Percentiles rank a stretch among this genome's conserved stretches.
Conservation (phyloP, 2,329 filamentous ascomycete genomes). For the Myriangium duriaei region DNA sequence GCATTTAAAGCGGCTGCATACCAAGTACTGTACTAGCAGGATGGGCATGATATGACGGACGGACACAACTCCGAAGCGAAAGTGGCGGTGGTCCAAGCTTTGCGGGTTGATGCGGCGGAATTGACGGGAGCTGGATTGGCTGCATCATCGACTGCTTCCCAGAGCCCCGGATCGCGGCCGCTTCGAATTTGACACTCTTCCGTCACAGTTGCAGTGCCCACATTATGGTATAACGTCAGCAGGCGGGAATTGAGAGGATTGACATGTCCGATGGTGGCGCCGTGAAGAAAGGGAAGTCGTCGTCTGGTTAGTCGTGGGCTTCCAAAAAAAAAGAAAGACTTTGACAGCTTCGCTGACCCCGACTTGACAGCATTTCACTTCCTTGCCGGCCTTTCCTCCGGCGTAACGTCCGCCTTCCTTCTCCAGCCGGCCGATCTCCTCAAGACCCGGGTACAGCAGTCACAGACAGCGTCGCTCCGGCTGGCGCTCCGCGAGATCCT, state of each 20-base stretch:
- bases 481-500: conserved; percentile 59
- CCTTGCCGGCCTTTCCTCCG: conserved; percentile 73
- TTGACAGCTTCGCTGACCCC: background rate
- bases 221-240: too few species aligned
- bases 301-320: conserved; percentile 7
- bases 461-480: conserved; percentile 52
- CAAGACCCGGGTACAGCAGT: conserved; percentile 92
- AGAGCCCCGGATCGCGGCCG: too few species aligned
- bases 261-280: conserved; percentile 14
- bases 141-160: background rate
- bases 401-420: conserved; percentile 75
- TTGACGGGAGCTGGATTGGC: too few species aligned
- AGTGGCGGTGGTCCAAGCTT: too few species aligned
- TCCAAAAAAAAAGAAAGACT: background rate
- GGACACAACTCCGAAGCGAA: too few species aligned
- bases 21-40: too few species aligned
- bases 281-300: conserved; percentile 13
- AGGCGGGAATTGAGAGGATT: background rate
- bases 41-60: too few species aligned
- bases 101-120: too few species aligned
- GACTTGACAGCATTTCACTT: conserved; percentile 61
- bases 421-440: conserved; percentile 91
- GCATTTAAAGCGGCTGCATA: too few species aligned
- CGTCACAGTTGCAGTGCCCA: too few species aligned
- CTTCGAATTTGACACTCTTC: too few species aligned